phyloP scores from a whole-genome alignment of 768 basidiomycete genomes.

The Gymnopilus dilepis region DNA sequence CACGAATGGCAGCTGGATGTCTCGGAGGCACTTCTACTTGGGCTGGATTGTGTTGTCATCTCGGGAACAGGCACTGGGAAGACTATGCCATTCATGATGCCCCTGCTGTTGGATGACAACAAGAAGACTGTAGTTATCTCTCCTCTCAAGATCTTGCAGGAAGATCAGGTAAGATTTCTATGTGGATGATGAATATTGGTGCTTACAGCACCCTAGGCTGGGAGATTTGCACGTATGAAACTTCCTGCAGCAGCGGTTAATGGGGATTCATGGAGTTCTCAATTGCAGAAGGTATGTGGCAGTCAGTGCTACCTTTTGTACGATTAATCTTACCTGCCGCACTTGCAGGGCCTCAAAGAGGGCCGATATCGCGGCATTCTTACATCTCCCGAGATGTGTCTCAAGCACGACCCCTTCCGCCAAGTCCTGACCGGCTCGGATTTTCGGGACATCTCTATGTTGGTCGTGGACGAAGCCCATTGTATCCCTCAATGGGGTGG shows the following conservation, averaged over 20 bases:
- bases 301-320: neutral
- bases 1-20: conserved; percentile 47
- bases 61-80: conserved; percentile 45
- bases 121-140: conserved; percentile 39
- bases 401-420: conserved; percentile 35
- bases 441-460: conserved; percentile 27
- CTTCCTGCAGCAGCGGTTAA: conserved; percentile 40
- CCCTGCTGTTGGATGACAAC: conserved; percentile 27
- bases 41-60: conserved; percentile 38
- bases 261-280: conserved; percentile 36
- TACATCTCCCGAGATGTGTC: conserved; percentile 46
- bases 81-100: conserved; percentile 43
- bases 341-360: conserved; percentile 31
- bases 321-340: neutral
- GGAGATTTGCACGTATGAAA: conserved; percentile 33
- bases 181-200: neutral
- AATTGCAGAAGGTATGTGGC: conserved; percentile 34
- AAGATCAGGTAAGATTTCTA: conserved; percentile 37
- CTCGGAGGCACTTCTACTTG: conserved; percentile 37
- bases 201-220: conserved; percentile 23
- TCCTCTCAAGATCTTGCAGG: conserved; percentile 41
- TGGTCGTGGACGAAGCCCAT: conserved; percentile 47
- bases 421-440: conserved; percentile 23
- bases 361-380: conserved; percentile 33
- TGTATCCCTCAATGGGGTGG: conserved; percentile 34